Percentiles rank a stretch among this genome's conserved stretches.
phyloP scores from a whole-genome alignment of 1,139 yeast species.

The Geotrichum europaeum region DNA sequence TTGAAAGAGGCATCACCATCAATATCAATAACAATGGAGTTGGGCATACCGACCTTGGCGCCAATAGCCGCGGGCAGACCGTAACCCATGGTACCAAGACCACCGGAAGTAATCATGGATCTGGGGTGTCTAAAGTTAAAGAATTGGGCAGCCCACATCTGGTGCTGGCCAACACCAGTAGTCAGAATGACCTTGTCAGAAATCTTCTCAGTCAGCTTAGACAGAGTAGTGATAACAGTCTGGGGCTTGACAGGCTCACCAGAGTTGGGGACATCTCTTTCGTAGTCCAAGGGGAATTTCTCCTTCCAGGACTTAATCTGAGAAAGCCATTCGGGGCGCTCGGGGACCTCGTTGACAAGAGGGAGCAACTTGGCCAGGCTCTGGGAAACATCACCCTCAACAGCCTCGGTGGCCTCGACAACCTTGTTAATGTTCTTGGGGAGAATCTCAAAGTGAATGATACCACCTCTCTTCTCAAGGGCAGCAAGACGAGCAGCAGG shows the following conservation, averaged over 20 bases:
- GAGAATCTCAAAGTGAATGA: constrained; percentile 88
- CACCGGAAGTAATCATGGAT: constrained; percentile 94
- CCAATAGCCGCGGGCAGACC: constrained; percentile 98
- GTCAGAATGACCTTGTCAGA: constrained; percentile 77
- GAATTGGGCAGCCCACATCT: constrained; percentile 99
- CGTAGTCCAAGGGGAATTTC: constrained; percentile 79
- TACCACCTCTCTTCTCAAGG: constrained; percentile 84
- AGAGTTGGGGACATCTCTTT: constrained; percentile 46
- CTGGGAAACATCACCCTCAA: constrained; percentile 89
- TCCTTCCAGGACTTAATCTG: constrained; percentile 75
- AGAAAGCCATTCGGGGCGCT: constrained; percentile 74
- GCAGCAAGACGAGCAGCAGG: constrained; percentile 92
- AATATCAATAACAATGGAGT: constrained; percentile 88
- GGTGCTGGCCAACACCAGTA: constrained; percentile 99
- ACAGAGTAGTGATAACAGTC: constrained; percentile 73
- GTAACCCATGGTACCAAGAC: constrained; percentile 97
- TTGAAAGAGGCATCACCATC: constrained; percentile 98
- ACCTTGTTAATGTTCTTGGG: constrained; percentile 97
- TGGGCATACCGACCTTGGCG: constrained; percentile 94
- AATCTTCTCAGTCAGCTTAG: constrained; percentile 58
- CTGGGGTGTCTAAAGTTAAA: constrained; percentile 90
- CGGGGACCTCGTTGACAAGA: constrained; percentile 52
- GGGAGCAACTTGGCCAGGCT: constrained; percentile 73
- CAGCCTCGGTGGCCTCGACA: constrained; percentile 92
- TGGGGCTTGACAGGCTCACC: constrained; percentile 88